phyloP scores from a whole-genome alignment of 306 rosid species.

The Gillenia trifoliata region DNA sequence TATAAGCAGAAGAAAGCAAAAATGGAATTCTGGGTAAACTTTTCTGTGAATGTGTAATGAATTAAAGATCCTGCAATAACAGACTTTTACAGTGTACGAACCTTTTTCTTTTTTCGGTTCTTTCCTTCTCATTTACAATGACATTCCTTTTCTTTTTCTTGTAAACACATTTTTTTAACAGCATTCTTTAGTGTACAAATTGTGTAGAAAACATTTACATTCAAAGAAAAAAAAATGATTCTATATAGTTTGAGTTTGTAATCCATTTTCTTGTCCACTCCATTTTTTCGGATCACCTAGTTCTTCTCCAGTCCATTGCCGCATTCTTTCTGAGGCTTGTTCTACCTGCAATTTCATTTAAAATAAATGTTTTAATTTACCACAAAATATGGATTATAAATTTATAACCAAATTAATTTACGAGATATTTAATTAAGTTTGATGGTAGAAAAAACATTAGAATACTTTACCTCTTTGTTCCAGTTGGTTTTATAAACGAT shows the following conservation, averaged over 20 bases:
- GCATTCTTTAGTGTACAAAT: background rate
- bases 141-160: background rate
- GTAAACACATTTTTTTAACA: background rate
- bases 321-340: constrained; percentile 68
- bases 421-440: background rate
- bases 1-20: too few species aligned
- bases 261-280: constrained; percentile 13
- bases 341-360: constrained; percentile 58
- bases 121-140: background rate
- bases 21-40: too few species aligned
- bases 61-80: background rate
- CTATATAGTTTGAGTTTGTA: constrained; percentile 8
- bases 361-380: background rate
- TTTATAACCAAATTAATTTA: background rate
- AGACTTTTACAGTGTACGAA: background rate
- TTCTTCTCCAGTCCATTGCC: constrained; percentile 64
- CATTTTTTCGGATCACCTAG: background rate
- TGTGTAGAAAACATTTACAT: background rate
- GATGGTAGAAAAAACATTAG: background rate
- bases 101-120: background rate
- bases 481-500: constrained; percentile 72
- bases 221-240: background rate
- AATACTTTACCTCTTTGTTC: constrained; percentile 64
- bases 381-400: background rate
- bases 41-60: too few species aligned